phyloP scores from a whole-genome alignment of 495 filamentous ascomycete genomes.

The Penicillium alfredii region DNA sequence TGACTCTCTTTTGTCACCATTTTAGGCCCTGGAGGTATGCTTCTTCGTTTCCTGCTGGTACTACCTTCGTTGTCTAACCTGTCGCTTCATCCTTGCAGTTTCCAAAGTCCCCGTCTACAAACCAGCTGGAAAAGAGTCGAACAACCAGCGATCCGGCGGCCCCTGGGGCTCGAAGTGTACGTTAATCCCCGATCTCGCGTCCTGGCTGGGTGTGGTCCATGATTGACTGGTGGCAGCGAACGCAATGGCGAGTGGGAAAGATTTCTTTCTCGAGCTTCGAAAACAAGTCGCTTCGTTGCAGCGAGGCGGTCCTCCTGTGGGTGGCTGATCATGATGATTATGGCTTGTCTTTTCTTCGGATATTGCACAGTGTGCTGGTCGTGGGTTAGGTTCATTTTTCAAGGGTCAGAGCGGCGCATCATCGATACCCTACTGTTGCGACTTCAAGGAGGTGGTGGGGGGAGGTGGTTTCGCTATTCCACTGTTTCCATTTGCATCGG shows the following conservation, averaged over 20 bases:
- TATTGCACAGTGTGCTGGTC: slow-evolving; percentile 19
- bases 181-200: slow-evolving; percentile 4
- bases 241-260: slow-evolving; percentile 48
- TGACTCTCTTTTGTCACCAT: slow-evolving; percentile 1
- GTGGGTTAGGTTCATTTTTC: slow-evolving; percentile 18
- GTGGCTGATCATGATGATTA: slow-evolving; percentile 28
- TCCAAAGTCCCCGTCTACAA: slow-evolving; percentile 36
- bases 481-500: slow-evolving; percentile 24
- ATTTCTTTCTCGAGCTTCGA: slow-evolving; percentile 49
- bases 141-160: slow-evolving; percentile 32
- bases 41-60: not conserved
- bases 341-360: slow-evolving; percentile 6
- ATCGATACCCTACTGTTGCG: slow-evolving; percentile 29
- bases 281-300: slow-evolving; percentile 44
- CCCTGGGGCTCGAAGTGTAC: slow-evolving; percentile 49
- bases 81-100: slow-evolving; percentile 20
- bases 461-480: slow-evolving; percentile 9
- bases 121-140: slow-evolving; percentile 33
- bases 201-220: slow-evolving; percentile 1
- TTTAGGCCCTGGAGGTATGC: slow-evolving; percentile 27
- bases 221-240: slow-evolving; percentile 35
- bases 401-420: slow-evolving; percentile 26
- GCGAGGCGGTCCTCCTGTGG: slow-evolving; percentile 35
- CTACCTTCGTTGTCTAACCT: slow-evolving; percentile 2
- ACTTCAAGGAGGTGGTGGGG: slow-evolving; percentile 19